Evolutionary conservation across 495 filamentous ascomycete genomes (phyloP), one percentile per base, ranked within the genome.

Genomic region (Xanthoparmelia taractica): DNA sequence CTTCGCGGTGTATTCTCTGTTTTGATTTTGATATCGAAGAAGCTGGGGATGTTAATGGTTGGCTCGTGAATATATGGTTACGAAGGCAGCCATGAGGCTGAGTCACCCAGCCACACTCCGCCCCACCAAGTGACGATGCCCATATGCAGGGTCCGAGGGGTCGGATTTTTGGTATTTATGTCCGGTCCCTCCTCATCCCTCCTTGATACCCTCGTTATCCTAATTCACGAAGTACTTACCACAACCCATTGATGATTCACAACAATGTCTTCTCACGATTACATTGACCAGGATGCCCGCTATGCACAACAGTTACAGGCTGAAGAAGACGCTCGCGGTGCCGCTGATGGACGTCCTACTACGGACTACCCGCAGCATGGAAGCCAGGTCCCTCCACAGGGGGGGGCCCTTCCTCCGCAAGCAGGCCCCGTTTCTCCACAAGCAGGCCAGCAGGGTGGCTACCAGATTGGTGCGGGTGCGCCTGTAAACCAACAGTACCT

Each of bases 401-500:
- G n/a, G n/a, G n/a, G n/a, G n/a, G n/a, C n/a, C n/a, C n/a, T n/a
- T n/a, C n/a, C n/a, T n/a, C n/a, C n/a, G n/a, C n/a, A n/a, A n/a
- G n/a, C n/a, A n/a, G n/a, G n/a, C n/a, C 48, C 38, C 25, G 37
- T 20, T 56, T n/a, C n/a, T n/a, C 45, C 27, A 34, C 45, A 54
- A 34, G 48, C 47, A 41, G 41, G 23, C 31, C 55, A 52, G 27
- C 54, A 52, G 20, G 43, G 40, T 38, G 59, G 56, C n/a, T 66
- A 66, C 10, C 60, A 63, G 33, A 63, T 59, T 25, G 60, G 60
- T 20, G 40, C 40, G 7, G 64, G 64, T 25, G 45, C 45, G 11
- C 59, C 43, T 8, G 25, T 43, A 7, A 63, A 63, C 15, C 64
- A 66, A 20, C 64, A 66, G 18, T 66, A 50, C 34, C 8, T 63